Conservation (phyloP, 306 rosid species). For the Crataegus laevigata region DNA sequence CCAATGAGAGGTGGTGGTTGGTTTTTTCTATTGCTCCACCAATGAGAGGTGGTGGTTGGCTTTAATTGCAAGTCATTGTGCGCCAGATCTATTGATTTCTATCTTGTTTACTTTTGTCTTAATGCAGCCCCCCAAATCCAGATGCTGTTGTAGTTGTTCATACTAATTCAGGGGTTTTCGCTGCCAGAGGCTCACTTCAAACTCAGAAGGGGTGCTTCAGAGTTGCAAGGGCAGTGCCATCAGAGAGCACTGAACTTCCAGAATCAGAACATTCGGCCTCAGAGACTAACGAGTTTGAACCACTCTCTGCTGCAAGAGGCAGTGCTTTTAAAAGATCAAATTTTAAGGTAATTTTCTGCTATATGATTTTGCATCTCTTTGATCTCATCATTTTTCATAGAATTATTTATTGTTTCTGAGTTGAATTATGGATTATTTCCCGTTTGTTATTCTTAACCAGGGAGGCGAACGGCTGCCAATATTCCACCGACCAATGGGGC, state of each 20-base stretch:
- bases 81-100: not conserved
- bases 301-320: constrained; percentile 73
- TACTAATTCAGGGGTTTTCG: constrained; percentile 59
- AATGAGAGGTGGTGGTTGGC: not conserved
- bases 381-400: constrained; percentile 1
- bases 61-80: not conserved
- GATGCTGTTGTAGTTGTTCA: constrained; percentile 72
- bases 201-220: constrained; percentile 66
- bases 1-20: not conserved
- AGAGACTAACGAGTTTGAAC: constrained; percentile 51
- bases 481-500: constrained; percentile 68
- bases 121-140: constrained; percentile 61
- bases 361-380: not conserved
- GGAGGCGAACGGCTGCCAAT: constrained; percentile 44
- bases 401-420: not conserved
- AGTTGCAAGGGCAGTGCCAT: constrained; percentile 73
- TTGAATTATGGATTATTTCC: not conserved
- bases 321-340: constrained; percentile 47
- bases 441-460: constrained; percentile 32
- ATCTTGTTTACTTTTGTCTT: constrained; percentile 7
- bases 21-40: not conserved
- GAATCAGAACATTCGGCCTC: constrained; percentile 34
- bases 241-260: constrained; percentile 49
- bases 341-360: constrained; percentile 42
- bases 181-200: constrained; percentile 58